Conservation (phyloP, 495 filamentous ascomycete genomes). For the Achaetomiella virescens region DNA sequence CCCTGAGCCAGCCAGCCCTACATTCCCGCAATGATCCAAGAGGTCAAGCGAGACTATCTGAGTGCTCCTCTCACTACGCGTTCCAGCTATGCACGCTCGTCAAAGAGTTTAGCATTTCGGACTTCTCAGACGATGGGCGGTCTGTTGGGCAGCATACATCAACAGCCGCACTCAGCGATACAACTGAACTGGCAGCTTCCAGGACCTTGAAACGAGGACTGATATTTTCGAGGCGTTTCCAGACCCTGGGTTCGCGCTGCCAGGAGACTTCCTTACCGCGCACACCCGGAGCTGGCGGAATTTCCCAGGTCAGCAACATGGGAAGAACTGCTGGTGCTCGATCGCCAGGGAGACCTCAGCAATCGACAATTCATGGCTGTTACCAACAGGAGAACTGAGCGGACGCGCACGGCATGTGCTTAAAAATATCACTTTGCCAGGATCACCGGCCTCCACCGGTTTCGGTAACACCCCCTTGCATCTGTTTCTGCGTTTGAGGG, state of each 20-base stretch:
- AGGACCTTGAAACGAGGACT: neutral
- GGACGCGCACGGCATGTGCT: constrained; percentile 15
- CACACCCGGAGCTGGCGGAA: constrained; percentile 19
- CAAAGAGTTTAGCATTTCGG: constrained; percentile 24
- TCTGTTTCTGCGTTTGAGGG: constrained; percentile 29
- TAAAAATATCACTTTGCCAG: constrained; percentile 15
- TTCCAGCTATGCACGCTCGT: constrained; percentile 21
- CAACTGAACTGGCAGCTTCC: neutral
- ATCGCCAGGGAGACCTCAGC: constrained; percentile 24
- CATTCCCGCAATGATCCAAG: neutral
- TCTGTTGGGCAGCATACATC: constrained; percentile 2
- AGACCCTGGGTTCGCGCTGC: constrained; percentile 25
- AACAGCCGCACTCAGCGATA: constrained; percentile 4
- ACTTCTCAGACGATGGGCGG: constrained; percentile 10
- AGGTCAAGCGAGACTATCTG: constrained; percentile 23
- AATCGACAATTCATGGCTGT: constrained; percentile 19
- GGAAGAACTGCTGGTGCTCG: constrained; percentile 36
- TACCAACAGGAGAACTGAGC: constrained; percentile 18
- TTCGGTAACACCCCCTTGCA: constrained; percentile 45
- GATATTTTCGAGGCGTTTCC: constrained; percentile 22
- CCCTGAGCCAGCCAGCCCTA: neutral
- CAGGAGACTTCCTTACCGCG: constrained; percentile 37
- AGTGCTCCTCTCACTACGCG: constrained; percentile 26
- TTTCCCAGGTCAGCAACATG: constrained; percentile 31
- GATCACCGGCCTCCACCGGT: constrained; percentile 8